phyloP scores from a whole-genome alignment of 2,329 filamentous ascomycete genomes.

The Arachnopeziza araneosa region DNA sequence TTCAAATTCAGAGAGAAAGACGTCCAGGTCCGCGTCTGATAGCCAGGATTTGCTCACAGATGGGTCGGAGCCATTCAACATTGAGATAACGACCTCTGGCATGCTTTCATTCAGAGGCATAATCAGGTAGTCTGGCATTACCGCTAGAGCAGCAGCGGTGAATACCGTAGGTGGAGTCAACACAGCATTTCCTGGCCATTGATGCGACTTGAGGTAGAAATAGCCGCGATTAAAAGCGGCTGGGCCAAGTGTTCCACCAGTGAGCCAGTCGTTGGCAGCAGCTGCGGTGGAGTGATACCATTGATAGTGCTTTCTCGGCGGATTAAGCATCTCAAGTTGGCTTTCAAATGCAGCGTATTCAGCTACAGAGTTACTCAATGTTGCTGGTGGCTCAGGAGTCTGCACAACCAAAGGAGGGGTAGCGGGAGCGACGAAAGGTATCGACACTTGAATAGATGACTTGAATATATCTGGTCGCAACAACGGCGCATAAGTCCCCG shows the following conservation, averaged over 20 bases:
- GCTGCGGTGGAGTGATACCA: constrained; percentile 53
- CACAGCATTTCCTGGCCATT: constrained; percentile 51
- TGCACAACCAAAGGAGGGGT: neutral
- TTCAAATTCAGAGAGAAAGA: constrained; percentile 56
- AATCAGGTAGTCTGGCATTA: constrained; percentile 64
- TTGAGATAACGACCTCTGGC: constrained; percentile 48
- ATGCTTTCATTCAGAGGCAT: constrained; percentile 55
- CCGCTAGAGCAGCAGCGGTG: constrained; percentile 50
- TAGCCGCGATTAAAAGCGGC: constrained; percentile 60
- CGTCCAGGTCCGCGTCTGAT: constrained; percentile 47
- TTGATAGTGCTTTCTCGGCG: constrained; percentile 63
- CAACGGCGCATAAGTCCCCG: constrained; percentile 52
- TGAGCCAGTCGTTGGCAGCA: constrained; percentile 42
- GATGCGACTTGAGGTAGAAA: constrained; percentile 61
- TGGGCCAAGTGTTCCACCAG: constrained; percentile 44
- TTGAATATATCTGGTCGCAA: constrained; percentile 60
- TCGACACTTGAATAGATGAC: constrained; percentile 28
- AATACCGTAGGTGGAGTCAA: constrained; percentile 45
- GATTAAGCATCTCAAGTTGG: neutral
- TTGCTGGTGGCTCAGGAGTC: neutral
- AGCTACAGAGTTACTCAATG: neutral
- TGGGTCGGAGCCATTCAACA: constrained; percentile 49
- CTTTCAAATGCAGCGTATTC: neutral
- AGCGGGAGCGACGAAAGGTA: neutral
- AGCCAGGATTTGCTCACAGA: constrained; percentile 43